Percentiles rank a stretch among this genome's conserved stretches.
phyloP scores from a whole-genome alignment of 2,329 filamentous ascomycete species.

The Colletotrichum cordylinicola region DNA sequence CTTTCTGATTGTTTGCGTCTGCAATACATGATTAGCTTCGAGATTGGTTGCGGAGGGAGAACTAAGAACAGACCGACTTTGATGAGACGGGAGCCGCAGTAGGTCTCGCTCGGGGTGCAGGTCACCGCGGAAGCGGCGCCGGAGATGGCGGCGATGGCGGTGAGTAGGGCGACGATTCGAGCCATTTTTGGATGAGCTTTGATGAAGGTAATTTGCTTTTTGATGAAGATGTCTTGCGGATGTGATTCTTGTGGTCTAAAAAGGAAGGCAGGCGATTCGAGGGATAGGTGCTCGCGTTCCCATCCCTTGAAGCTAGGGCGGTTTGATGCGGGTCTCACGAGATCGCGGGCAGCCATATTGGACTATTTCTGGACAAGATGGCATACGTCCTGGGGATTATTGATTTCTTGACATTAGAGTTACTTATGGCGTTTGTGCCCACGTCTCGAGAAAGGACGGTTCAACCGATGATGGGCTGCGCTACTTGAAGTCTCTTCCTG shows the following conservation, averaged over 20 bases:
- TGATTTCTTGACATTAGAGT: too few species aligned
- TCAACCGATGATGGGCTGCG: too few species aligned
- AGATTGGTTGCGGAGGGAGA: background rate
- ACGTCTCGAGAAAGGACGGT: too few species aligned
- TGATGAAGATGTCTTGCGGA: background rate
- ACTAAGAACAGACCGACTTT: background rate
- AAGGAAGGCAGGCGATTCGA: background rate
- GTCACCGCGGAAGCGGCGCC: background rate
- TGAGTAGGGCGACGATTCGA: background rate
- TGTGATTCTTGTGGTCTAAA: background rate
- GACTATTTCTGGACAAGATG: background rate
- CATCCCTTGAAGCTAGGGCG: background rate
- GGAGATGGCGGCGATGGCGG: background rate
- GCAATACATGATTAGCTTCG: background rate
- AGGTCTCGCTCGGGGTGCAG: constrained; percentile 4
- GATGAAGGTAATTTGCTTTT: background rate
- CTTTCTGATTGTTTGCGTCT: background rate
- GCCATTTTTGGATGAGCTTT: background rate
- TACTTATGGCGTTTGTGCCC: too few species aligned
- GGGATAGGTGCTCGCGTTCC: background rate
- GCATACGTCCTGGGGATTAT: too few species aligned
- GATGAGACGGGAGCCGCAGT: constrained; percentile 14
- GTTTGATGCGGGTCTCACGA: background rate
- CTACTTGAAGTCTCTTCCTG: background rate
- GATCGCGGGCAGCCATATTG: background rate